A percentile compares a stretch with the other conserved stretches of the same genome.
Evolutionary conservation across 192 early-diverging fungal species (phyloP).

Genomic region (Pecoramyces ruminantium): DNA sequence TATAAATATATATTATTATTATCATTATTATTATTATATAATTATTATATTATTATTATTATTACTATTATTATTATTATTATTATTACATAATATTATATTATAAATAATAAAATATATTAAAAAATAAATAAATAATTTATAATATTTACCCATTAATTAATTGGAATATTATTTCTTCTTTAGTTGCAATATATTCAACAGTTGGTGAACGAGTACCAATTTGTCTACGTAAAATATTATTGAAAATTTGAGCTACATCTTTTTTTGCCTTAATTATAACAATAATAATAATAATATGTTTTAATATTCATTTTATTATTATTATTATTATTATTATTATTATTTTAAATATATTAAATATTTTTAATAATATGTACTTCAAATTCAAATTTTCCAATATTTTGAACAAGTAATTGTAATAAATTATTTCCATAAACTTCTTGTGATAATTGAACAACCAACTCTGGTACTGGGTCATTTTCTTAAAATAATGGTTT

Average conservation of each 20-base stretch:
- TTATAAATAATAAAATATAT: too few relatives aligned
- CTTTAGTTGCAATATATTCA: conserved; percentile 75
- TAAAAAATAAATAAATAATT: too few relatives aligned
- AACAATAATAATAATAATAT: too few relatives aligned
- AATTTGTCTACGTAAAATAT: conserved; percentile 83
- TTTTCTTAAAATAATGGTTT: conserved; percentile 51
- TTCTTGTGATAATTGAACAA: conserved; percentile 89
- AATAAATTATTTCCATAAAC: conserved; percentile 84
- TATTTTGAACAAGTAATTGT: conserved; percentile 72
- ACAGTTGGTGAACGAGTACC: conserved; percentile 89
- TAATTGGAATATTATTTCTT: conserved; percentile 66
- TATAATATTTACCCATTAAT: conserved; percentile 43
- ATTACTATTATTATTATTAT: too few relatives aligned
- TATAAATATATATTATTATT: too few relatives aligned
- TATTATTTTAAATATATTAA: too few relatives aligned
- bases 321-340: too few relatives aligned
- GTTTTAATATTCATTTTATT: too few relatives aligned
- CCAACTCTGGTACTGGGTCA: conserved; percentile 78
- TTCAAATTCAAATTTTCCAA: conserved; percentile 85
- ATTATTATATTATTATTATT: too few relatives aligned
- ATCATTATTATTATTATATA: too few relatives aligned
- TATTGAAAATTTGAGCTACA: conserved; percentile 93
- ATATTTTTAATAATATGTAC: conserved; percentile 8
- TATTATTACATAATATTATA: too few relatives aligned
- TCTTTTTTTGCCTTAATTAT: conserved; percentile 74